phyloP scores from a whole-genome alignment of 257 asterid species.

The Ocimum tenuiflorum region DNA sequence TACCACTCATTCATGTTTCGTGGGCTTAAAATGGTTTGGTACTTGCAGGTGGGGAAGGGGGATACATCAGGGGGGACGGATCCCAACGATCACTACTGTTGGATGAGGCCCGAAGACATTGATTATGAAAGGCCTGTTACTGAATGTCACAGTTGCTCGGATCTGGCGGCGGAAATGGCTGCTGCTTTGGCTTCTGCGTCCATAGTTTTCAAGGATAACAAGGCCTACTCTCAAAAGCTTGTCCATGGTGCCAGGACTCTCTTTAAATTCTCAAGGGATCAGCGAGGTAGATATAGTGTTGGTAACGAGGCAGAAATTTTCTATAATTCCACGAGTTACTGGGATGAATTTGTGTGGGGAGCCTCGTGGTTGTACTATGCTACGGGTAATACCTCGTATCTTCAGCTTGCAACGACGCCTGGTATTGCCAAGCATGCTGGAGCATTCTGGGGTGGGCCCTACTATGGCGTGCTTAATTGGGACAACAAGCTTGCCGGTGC shows the following conservation, averaged over 20 bases:
- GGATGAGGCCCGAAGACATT: constrained; percentile 96
- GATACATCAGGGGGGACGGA: constrained; percentile 58
- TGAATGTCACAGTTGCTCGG: constrained; percentile 68
- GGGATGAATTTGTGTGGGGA: constrained; percentile 91
- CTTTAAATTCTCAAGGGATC: constrained; percentile 67
- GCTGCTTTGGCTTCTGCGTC: constrained; percentile 97
- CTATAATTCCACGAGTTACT: constrained; percentile 76
- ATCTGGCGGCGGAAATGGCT: constrained; percentile 94
- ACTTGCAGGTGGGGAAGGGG: constrained; percentile 71
- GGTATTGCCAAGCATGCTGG: constrained; percentile 82
- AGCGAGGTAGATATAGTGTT: constrained; percentile 79
- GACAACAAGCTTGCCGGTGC: constrained; percentile 93
- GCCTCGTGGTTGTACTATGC: constrained; percentile 95
- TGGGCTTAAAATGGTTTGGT: constrained; percentile 1
- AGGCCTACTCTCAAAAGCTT: constrained; percentile 81
- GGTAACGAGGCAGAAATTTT: constrained; percentile 58
- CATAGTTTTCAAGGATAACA: constrained; percentile 87
- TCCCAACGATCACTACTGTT: constrained; percentile 81
- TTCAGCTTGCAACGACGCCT: constrained; percentile 76
- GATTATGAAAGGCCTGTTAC: constrained; percentile 60
- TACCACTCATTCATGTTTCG: neutral
- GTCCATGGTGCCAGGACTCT: constrained; percentile 92
- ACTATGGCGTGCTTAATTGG: constrained; percentile 90
- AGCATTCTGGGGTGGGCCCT: constrained; percentile 92
- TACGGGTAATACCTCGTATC: constrained; percentile 78